These are phyloP conservation scores for Priceomyces medius DNA, from an alignment of 805 yeast species.

Conservation along the genomic window DNA sequence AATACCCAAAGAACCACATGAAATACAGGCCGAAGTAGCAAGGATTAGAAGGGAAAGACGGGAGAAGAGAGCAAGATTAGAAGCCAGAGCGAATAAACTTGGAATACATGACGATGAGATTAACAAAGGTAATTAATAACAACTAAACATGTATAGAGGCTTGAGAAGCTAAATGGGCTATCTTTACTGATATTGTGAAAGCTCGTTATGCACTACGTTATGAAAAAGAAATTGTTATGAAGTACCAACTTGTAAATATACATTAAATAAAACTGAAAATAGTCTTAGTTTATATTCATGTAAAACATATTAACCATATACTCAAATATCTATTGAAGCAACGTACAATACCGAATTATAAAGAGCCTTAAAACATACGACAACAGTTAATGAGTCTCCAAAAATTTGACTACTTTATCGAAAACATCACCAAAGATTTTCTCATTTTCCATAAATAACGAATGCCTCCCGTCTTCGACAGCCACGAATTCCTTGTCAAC, in stretches of 20 bases:
- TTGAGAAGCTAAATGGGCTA: too few species aligned
- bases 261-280: background rate
- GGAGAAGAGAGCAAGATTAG: conserved; percentile 71
- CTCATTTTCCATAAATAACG: conserved; percentile 47
- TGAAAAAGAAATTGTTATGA: background rate
- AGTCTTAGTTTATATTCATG: background rate
- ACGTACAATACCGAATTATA: too few species aligned
- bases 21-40: conserved; percentile 87
- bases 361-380: too few species aligned
- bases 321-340: too few species aligned
- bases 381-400: conserved; percentile 8
- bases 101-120: conserved; percentile 47
- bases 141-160: too few species aligned
- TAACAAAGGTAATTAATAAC: too few species aligned
- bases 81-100: conserved; percentile 64
- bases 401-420: conserved; percentile 41
- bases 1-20: conserved; percentile 90
- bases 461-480: conserved; percentile 40
- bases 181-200: too few species aligned
- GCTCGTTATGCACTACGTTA: background rate
- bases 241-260: background rate
- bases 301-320: too few species aligned
- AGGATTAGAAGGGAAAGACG: conserved; percentile 74
- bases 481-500: conserved; percentile 30
- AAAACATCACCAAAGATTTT: conserved; percentile 34